Evolutionary conservation across 179 eudicot species (phyloP).

Genomic region (Spinacia oleracea): DNA sequence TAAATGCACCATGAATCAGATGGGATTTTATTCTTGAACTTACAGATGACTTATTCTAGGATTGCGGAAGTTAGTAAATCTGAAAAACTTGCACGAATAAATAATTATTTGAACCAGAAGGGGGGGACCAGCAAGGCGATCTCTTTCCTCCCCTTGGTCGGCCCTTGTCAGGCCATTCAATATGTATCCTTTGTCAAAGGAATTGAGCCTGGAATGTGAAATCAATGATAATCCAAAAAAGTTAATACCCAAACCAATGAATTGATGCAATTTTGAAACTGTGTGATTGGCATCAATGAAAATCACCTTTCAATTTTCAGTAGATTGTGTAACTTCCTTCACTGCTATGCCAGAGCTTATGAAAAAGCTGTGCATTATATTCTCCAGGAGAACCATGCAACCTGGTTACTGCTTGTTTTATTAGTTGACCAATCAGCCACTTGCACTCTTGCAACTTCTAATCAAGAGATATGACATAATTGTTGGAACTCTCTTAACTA

Average conservation of each 20-base stretch:
- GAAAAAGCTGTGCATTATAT: neutral
- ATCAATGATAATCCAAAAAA: neutral
- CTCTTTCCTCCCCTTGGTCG: neutral
- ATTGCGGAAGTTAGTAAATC: neutral
- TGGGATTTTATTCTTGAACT: neutral
- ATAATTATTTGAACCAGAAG: neutral
- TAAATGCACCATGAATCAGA: neutral
- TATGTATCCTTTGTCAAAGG: neutral
- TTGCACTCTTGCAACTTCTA: neutral
- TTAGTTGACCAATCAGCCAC: neutral
- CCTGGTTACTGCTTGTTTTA: neutral
- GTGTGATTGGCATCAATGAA: neutral
- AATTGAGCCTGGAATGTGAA: neutral
- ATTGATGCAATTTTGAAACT: neutral
- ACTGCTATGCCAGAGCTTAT: conserved; percentile 40
- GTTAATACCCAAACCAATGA: neutral
- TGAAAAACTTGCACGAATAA: neutral
- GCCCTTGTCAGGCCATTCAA: neutral
- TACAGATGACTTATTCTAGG: conserved; percentile 5
- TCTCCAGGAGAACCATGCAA: neutral
- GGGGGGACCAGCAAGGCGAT: too few species aligned
- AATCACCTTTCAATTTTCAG: conserved; percentile 40
- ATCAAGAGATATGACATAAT: conserved; percentile 3
- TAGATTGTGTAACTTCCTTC: conserved; percentile 70
- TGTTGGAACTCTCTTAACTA: neutral